phyloP scores from a whole-genome alignment of 1,139 yeast genomes.

The Spathaspora sp. region DNA sequence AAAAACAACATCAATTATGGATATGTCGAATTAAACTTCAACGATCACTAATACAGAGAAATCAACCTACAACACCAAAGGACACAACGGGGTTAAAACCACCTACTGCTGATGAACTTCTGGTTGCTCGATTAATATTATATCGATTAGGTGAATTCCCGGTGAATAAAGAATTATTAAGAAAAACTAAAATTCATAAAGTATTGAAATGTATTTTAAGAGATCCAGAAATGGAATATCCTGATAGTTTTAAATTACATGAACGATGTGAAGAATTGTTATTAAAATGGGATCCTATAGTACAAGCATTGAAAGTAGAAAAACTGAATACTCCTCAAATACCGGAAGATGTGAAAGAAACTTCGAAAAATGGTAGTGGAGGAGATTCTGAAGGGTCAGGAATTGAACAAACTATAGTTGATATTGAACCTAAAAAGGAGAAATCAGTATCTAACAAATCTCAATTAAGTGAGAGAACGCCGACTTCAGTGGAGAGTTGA shows the following conservation, averaged over 20 bases:
- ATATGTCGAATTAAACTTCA: constrained; percentile 48
- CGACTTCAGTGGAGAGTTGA: constrained; percentile 6
- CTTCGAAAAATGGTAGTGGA: constrained; percentile 4
- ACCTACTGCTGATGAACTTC: constrained; percentile 55
- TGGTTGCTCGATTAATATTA: constrained; percentile 51
- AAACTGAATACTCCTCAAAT: constrained; percentile 19
- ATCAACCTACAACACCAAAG: constrained; percentile 39
- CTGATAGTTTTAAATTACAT: constrained; percentile 49
- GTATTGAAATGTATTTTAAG: constrained; percentile 50
- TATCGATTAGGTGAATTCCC: constrained; percentile 51
- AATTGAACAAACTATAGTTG: constrained; percentile 15
- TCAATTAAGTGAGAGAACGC: constrained; percentile 5
- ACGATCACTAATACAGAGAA: constrained; percentile 45
- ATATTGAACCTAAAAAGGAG: constrained; percentile 15
- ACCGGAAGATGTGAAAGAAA: constrained; percentile 1
- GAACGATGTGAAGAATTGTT: constrained; percentile 45
- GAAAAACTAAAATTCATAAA: constrained; percentile 53
- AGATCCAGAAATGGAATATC: constrained; percentile 41
- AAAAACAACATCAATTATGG: constrained; percentile 48
- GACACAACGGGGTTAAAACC: constrained; percentile 35
- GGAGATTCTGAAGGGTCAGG: constrained; percentile 38
- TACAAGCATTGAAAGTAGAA: constrained; percentile 37
- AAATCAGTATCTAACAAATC: not conserved
- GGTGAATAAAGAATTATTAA: constrained; percentile 54
- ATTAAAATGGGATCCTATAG: constrained; percentile 42